A percentile compares a stretch with the other conserved stretches of the same genome.
Evolutionary conservation across 2,329 filamentous ascomycete genomes (phyloP).

Genomic region (Fusarium haematococcum): DNA sequence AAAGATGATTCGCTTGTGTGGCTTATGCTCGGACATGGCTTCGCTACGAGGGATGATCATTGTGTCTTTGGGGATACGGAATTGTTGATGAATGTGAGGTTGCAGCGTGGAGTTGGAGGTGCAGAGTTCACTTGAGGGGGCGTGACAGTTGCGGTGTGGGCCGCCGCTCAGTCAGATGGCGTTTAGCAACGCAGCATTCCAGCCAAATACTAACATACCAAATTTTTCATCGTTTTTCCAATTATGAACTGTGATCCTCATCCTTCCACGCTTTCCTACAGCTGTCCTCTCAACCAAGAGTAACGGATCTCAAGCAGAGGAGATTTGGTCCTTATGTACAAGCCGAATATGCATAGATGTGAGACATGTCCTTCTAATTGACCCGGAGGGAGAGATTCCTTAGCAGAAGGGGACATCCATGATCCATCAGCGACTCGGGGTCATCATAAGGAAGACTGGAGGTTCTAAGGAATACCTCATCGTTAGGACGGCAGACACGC

Average conservation of each 20-base stretch:
- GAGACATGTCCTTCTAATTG: neutral
- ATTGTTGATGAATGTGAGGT: neutral
- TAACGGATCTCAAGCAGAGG: neutral
- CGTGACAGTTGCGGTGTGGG: neutral
- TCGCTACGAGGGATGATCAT: constrained; percentile 18
- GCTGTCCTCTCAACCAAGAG: neutral
- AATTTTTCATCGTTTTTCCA: neutral
- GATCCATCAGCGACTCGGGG: no score
- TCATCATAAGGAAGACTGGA: no score
- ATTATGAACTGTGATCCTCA: no score
- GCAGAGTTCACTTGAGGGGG: neutral
- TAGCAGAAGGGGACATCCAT: no score
- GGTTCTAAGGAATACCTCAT: no score
- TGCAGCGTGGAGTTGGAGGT: neutral
- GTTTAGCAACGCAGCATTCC: neutral
- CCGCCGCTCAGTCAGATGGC: neutral
- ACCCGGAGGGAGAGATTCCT: no score
- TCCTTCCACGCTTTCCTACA: neutral
- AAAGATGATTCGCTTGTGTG: constrained; percentile 55
- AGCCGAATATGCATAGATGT: neutral
- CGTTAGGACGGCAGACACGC: no score
- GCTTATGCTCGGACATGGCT: neutral
- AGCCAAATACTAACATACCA: neutral
- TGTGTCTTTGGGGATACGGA: neutral
- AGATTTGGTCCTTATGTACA: no score